These are phyloP conservation scores for Heritiera littoralis DNA, from an alignment of 345 rosid genomes.

Conservation along the genomic window DNA sequence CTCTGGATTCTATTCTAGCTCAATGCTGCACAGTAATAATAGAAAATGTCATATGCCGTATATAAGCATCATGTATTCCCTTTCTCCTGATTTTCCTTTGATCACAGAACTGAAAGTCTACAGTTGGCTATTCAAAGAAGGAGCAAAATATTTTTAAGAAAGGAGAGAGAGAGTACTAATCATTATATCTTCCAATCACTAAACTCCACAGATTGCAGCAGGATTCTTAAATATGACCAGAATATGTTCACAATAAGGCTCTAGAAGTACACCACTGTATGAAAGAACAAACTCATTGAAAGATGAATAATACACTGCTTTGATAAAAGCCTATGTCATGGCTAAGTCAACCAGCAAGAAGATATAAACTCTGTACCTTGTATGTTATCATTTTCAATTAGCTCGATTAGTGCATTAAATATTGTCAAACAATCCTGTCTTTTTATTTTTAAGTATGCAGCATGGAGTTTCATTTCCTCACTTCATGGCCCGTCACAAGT, in stretches of 20 bases:
- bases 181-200: neutral
- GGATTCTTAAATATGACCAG: neutral
- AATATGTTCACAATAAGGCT: neutral
- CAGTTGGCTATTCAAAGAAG: neutral
- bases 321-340: neutral
- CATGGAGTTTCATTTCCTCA: neutral
- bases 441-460: neutral
- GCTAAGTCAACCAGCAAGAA: neutral
- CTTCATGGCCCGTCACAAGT: neutral
- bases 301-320: neutral
- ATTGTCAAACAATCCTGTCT: neutral
- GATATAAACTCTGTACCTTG: neutral
- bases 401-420: neutral
- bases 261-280: neutral
- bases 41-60: no score
- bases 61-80: no score
- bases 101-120: neutral
- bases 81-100: neutral
- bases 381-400: neutral
- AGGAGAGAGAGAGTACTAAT: neutral
- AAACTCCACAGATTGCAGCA: neutral
- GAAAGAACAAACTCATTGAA: neutral
- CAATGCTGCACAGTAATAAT: no score
- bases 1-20: no score
- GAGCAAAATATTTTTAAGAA: neutral